Evolutionary conservation across 176 grass and related monocot species (phyloP).

Genomic region (Bonia amplexicaulis): DNA sequence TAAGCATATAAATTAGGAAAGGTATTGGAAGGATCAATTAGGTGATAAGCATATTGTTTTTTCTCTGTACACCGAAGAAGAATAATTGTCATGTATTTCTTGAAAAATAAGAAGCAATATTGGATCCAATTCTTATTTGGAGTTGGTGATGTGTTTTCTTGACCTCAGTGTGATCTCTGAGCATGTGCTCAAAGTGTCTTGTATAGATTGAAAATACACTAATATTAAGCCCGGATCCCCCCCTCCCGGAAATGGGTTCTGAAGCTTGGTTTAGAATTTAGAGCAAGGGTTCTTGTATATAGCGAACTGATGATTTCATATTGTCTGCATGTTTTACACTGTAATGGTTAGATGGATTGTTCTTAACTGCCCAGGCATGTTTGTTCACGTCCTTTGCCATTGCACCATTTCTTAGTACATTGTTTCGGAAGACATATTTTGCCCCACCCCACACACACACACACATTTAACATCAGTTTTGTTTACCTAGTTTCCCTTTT

Average conservation of each 20-base stretch:
- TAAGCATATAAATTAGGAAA: not conserved
- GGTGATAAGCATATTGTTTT: not conserved
- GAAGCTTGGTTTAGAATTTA: conserved; percentile 1
- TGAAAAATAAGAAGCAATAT: not conserved
- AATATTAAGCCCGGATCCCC: not conserved
- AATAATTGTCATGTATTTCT: not conserved
- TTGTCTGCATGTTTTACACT: not conserved
- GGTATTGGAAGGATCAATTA: not conserved
- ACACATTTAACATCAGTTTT: conserved; percentile 7
- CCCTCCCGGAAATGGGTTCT: not conserved
- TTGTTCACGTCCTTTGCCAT: not conserved
- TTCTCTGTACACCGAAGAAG: not conserved
- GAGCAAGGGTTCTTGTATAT: not conserved
- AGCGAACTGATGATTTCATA: not conserved
- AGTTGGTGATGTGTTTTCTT: conserved; percentile 3
- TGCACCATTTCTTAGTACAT: not conserved
- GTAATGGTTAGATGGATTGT: not conserved
- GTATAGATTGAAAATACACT: conserved; percentile 4
- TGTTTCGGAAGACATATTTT: not conserved
- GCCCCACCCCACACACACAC: no score
- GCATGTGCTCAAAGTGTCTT: not conserved
- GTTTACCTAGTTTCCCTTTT: not conserved
- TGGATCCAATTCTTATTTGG: not conserved
- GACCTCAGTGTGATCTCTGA: conserved; percentile 4
- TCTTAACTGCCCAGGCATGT: not conserved